Conservation (phyloP, 176 grass and related monocot genomes). For the Themeda triandra region DNA sequence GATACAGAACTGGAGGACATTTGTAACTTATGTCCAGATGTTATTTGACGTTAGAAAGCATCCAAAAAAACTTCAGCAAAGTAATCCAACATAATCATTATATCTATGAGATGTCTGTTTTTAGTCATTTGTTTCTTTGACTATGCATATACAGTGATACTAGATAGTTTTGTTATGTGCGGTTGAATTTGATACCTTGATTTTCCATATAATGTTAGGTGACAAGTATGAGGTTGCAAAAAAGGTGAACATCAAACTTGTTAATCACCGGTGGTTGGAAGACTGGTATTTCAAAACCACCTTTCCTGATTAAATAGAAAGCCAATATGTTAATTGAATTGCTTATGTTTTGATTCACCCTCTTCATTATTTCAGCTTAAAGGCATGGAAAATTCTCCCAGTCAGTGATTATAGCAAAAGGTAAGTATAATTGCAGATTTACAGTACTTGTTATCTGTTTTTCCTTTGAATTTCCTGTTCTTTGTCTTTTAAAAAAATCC, state of each 20-base stretch:
- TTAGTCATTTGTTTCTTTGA: background rate
- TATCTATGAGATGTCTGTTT: background rate
- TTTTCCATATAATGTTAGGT: constrained; percentile 47
- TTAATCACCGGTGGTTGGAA: constrained; percentile 85
- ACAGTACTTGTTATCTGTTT: background rate
- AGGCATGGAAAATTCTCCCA: constrained; percentile 77
- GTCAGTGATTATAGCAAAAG: constrained; percentile 71
- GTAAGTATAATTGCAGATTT: constrained; percentile 32
- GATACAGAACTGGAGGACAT: background rate
- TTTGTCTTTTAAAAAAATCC: background rate
- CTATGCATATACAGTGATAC: background rate
- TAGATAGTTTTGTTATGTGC: constrained; percentile 9
- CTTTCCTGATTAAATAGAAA: constrained; percentile 20
- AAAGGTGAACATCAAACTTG: constrained; percentile 72
- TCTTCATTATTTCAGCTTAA: constrained; percentile 59
- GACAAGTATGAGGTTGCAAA: constrained; percentile 87
- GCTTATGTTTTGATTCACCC: background rate
- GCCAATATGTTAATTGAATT: background rate
- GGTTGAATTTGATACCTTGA: background rate
- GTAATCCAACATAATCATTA: background rate
- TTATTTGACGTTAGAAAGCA: background rate
- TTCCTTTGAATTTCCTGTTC: background rate
- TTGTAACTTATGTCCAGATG: background rate
- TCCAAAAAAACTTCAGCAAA: background rate
- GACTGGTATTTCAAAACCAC: constrained; percentile 56